Percentiles rank a stretch among this genome's conserved stretches.
phyloP scores from a whole-genome alignment of 495 filamentous ascomycete species.

The Aspergillus ostianus region DNA sequence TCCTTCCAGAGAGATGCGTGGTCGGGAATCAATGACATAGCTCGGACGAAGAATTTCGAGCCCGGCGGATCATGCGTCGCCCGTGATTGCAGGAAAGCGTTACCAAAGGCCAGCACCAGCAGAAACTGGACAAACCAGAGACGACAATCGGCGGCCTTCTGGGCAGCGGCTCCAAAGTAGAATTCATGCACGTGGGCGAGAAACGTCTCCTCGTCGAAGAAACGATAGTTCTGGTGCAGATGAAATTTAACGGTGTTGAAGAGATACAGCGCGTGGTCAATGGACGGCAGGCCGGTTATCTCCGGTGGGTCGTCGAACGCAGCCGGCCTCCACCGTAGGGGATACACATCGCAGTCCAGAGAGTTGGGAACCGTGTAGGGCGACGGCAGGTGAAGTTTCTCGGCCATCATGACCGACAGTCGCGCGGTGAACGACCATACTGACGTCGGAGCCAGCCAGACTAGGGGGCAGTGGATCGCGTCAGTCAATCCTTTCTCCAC shows the following conservation, averaged over 20 bases:
- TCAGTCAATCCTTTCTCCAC: background rate
- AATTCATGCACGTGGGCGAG: slow-evolving; percentile 27
- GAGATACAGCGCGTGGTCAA: slow-evolving; percentile 35
- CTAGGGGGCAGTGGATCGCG: slow-evolving; percentile 16
- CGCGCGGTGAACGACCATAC: slow-evolving; percentile 32
- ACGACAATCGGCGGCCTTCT: slow-evolving; percentile 21
- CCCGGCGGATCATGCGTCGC: slow-evolving; percentile 28
- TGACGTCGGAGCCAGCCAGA: slow-evolving; percentile 33
- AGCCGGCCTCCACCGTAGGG: slow-evolving; percentile 26
- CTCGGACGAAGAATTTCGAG: slow-evolving; percentile 34
- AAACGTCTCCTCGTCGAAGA: slow-evolving; percentile 39
- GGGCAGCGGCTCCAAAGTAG: slow-evolving; percentile 20
- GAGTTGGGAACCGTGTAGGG: slow-evolving; percentile 13
- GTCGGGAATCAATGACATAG: slow-evolving; percentile 40
- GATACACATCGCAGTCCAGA: slow-evolving; percentile 33
- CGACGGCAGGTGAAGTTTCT: slow-evolving; percentile 20
- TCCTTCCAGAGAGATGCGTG: slow-evolving; percentile 27
- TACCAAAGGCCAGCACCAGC: slow-evolving; percentile 38
- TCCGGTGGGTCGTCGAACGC: slow-evolving; percentile 22
- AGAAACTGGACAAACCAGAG: slow-evolving; percentile 42
- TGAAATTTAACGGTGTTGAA: slow-evolving; percentile 39
- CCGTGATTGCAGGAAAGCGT: slow-evolving; percentile 30
- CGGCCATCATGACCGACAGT: slow-evolving; percentile 29
- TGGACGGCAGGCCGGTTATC: slow-evolving; percentile 30
- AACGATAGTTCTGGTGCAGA: slow-evolving; percentile 31